Conservation (phyloP, 306 rosid species). For the Acacia acuminata region DNA sequence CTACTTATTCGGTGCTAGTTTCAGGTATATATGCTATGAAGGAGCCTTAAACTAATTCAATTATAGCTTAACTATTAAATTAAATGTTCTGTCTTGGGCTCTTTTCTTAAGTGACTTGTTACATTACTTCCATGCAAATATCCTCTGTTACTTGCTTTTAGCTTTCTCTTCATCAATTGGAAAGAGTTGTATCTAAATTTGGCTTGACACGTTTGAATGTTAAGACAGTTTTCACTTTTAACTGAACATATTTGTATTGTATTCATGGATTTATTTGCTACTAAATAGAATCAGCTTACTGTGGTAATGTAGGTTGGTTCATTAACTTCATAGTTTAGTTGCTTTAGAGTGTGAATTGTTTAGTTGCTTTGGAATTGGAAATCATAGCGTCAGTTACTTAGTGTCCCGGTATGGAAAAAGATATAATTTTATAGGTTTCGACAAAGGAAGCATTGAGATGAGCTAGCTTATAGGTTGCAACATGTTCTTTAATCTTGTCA, state of each 20-base stretch:
- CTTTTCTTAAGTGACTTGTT: background rate
- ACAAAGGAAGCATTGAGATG: no score
- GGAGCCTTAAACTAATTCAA: background rate
- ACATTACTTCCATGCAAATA: background rate
- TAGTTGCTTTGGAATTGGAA: no score
- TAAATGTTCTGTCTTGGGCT: background rate
- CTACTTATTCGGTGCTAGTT: slow-evolving; percentile 30
- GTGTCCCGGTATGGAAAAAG: no score
- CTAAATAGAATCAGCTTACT: slow-evolving; percentile 20
- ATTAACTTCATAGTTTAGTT: no score
- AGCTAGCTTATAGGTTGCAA: no score
- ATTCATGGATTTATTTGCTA: slow-evolving; percentile 21
- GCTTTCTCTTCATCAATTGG: background rate
- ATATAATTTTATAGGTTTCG: no score
- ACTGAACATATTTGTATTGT: slow-evolving; percentile 16
- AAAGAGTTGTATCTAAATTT: background rate
- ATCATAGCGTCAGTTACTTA: no score
- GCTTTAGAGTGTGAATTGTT: no score
- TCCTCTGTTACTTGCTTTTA: slow-evolving; percentile 10
- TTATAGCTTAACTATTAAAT: background rate
- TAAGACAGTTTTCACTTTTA: background rate
- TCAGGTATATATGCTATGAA: background rate
- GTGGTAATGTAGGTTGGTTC: no score
- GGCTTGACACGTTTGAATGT: background rate
- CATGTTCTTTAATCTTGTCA: no score